Evolutionary conservation across 2,329 filamentous ascomycete genomes (phyloP).

Genomic region (Bipolaris bicolor): DNA sequence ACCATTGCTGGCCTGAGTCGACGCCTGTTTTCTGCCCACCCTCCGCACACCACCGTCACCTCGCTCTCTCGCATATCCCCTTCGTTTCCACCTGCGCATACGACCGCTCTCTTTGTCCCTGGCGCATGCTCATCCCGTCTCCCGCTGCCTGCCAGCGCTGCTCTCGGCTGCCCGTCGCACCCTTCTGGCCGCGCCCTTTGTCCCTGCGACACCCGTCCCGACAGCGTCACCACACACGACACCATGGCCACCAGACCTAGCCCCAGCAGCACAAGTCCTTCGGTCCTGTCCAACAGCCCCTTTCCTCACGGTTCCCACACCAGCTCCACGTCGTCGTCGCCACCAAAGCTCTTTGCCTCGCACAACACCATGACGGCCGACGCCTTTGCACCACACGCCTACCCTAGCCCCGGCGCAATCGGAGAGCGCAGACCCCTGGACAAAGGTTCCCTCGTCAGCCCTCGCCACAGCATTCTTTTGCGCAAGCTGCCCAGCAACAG

Average conservation of each 20-base stretch:
- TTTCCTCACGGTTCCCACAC: constrained; percentile 49
- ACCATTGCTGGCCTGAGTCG: constrained; percentile 34
- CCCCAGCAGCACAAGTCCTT: constrained; percentile 51
- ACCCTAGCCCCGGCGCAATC: constrained; percentile 48
- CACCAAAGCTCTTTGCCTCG: constrained; percentile 43
- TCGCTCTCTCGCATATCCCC: neutral
- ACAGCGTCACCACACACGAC: constrained; percentile 44
- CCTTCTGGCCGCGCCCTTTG: constrained; percentile 36
- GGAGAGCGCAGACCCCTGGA: constrained; percentile 51
- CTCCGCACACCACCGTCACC: constrained; percentile 11
- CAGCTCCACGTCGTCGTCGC: constrained; percentile 50
- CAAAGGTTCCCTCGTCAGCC: constrained; percentile 37
- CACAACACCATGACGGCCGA: constrained; percentile 50
- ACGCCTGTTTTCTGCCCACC: constrained; percentile 30
- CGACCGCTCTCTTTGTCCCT: constrained; percentile 10
- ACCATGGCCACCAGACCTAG: constrained; percentile 51
- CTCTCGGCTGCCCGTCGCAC: constrained; percentile 2
- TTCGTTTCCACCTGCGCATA: constrained; percentile 4
- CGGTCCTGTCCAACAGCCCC: constrained; percentile 49
- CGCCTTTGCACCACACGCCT: constrained; percentile 51
- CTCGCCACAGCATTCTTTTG: constrained; percentile 56
- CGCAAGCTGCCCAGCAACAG: constrained; percentile 66
- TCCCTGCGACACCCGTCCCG: constrained; percentile 33
- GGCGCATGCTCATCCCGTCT: constrained; percentile 18
- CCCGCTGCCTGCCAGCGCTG: constrained; percentile 5